phyloP scores from a whole-genome alignment of 2,329 filamentous ascomycete genomes.

The Elsinoe ampelina region DNA sequence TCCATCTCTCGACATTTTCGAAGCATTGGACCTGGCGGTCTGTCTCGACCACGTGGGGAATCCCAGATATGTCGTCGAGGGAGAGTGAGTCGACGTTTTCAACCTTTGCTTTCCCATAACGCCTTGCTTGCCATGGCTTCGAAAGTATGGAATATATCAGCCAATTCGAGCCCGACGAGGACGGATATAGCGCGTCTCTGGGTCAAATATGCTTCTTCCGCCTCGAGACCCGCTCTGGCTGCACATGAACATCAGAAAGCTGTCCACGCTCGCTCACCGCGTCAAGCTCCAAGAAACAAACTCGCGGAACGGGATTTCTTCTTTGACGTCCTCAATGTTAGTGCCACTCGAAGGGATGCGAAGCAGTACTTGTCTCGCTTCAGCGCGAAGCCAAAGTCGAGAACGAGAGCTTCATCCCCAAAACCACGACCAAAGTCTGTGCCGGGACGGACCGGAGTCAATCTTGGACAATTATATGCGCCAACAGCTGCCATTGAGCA shows the following conservation, averaged over 20 bases:
- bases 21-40: not conserved
- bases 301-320: slow-evolving; percentile 54
- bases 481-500: slow-evolving; percentile 49
- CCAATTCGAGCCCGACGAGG: not conserved
- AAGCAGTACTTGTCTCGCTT: slow-evolving; percentile 87
- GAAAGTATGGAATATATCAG: not conserved
- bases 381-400: slow-evolving; percentile 31
- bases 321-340: slow-evolving; percentile 75
- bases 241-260: not conserved
- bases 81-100: no score
- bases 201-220: slow-evolving; percentile 3
- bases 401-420: slow-evolving; percentile 29
- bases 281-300: slow-evolving; percentile 13
- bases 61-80: no score
- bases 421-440: slow-evolving; percentile 23
- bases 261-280: not conserved
- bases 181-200: not conserved
- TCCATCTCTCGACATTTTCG: not conserved
- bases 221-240: not conserved
- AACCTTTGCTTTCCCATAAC: not conserved
- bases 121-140: not conserved
- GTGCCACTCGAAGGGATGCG: slow-evolving; percentile 85
- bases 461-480: slow-evolving; percentile 52
- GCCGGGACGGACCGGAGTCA: slow-evolving; percentile 41
- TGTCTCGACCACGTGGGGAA: not conserved